Conservation (phyloP, 306 rosid species). For the Rosa lucieae region DNA sequence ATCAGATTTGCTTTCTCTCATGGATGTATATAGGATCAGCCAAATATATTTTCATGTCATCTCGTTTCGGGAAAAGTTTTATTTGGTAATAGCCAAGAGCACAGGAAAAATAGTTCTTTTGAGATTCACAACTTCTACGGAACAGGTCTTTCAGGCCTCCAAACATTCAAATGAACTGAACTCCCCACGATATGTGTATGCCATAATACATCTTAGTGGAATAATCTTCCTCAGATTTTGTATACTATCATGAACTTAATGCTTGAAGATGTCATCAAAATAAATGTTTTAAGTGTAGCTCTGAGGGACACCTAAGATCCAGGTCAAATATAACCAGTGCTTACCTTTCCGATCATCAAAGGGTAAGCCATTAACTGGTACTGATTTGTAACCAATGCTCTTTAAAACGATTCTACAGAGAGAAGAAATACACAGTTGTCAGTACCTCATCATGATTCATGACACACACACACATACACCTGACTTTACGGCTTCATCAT, state of each 20-base stretch:
- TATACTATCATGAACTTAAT: background rate
- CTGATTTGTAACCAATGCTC: slow-evolving; percentile 95
- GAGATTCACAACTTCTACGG: background rate
- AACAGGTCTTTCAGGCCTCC: background rate
- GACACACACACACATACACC: background rate
- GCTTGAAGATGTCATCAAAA: background rate
- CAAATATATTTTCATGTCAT: background rate
- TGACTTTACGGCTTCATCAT: background rate
- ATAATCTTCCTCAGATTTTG: background rate
- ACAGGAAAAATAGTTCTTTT: background rate
- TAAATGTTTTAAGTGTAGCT: background rate
- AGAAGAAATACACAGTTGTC: slow-evolving; percentile 18
- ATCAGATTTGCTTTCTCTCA: background rate
- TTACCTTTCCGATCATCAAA: slow-evolving; percentile 80
- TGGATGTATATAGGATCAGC: background rate
- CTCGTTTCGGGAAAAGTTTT: background rate
- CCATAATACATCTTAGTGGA: background rate
- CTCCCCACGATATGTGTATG: background rate
- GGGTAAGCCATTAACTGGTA: slow-evolving; percentile 80
- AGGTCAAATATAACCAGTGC: background rate
- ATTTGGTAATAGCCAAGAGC: background rate
- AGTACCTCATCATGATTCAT: background rate
- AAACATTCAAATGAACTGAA: background rate
- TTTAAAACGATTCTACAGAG: slow-evolving; percentile 73
- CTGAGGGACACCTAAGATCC: background rate